phyloP scores from a whole-genome alignment of 116 monocot genomes.

The Phalaenopsis hybrid region DNA sequence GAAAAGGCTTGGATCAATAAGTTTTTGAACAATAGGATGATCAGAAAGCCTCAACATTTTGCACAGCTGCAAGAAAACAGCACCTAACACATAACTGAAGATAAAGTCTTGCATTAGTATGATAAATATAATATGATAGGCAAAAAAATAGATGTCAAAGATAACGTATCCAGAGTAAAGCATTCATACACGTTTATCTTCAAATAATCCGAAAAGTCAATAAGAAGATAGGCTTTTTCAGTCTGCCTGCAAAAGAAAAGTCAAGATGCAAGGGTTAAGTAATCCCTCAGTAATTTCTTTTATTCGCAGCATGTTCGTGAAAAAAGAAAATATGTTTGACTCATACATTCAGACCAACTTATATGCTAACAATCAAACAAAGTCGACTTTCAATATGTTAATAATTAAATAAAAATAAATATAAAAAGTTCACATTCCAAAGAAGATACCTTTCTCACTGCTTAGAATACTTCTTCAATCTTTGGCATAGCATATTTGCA shows the following conservation, averaged over 20 bases:
- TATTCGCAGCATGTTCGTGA: not conserved
- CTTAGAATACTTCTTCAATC: not conserved
- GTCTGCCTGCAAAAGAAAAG: conserved; percentile 39
- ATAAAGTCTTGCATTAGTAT: conserved; percentile 17
- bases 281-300: not conserved
- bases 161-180: not conserved
- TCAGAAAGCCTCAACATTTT: conserved; percentile 52
- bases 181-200: conserved; percentile 78
- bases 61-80: conserved; percentile 91
- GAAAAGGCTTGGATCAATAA: conserved; percentile 91
- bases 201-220: conserved; percentile 84
- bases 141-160: not conserved
- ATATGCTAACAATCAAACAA: not conserved
- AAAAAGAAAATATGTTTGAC: not conserved
- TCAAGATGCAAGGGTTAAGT: not conserved
- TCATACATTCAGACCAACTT: not conserved
- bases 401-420: too few relatives aligned
- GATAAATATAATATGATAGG: not conserved
- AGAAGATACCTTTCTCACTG: not conserved
- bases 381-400: not conserved
- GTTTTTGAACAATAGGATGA: conserved; percentile 77
- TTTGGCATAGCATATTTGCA: not conserved
- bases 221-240: conserved; percentile 74
- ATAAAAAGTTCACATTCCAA: too few relatives aligned
- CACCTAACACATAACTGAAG: conserved; percentile 96